These are phyloP conservation scores for Scutellaria baicalensis DNA, from an alignment of 257 asterid genomes.

Conservation along the genomic window DNA sequence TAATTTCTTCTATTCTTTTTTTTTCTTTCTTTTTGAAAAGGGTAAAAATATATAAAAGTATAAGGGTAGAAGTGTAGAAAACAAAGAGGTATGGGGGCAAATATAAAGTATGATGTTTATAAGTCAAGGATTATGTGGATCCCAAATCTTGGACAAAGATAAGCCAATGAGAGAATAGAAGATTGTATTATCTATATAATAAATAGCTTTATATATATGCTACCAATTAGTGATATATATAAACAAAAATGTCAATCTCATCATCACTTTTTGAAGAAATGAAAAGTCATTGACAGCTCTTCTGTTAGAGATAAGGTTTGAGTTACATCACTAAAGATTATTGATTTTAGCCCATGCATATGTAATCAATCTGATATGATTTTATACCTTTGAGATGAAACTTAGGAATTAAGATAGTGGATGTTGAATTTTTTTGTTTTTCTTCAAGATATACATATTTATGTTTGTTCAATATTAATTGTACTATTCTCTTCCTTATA, in stretches of 20 bases:
- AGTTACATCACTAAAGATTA: constrained; percentile 13
- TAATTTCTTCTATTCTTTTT: no score
- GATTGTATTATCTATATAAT: neutral
- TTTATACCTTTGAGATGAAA: neutral
- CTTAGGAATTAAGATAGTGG: constrained; percentile 20
- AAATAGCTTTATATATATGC: neutral
- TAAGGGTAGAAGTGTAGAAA: no score
- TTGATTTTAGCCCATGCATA: constrained; percentile 21
- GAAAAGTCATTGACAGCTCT: constrained; percentile 16
- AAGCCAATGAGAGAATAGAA: constrained; percentile 1
- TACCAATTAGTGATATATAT: neutral
- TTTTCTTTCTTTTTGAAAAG: no score
- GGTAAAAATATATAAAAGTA: no score
- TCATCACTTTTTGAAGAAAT: constrained; percentile 6
- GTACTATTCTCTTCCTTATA: neutral
- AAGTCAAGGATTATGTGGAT: constrained; percentile 13
- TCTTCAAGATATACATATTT: neutral
- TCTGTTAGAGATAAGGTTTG: constrained; percentile 19
- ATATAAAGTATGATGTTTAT: neutral
- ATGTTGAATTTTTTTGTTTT: neutral
- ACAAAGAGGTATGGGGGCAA: no score
- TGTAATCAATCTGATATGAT: constrained; percentile 10
- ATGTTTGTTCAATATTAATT: neutral
- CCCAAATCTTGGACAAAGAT: neutral
- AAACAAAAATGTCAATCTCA: neutral